Base-by-base conservation (phyloP, 331 rosid species). In the Dryas integrifolia region DNA sequence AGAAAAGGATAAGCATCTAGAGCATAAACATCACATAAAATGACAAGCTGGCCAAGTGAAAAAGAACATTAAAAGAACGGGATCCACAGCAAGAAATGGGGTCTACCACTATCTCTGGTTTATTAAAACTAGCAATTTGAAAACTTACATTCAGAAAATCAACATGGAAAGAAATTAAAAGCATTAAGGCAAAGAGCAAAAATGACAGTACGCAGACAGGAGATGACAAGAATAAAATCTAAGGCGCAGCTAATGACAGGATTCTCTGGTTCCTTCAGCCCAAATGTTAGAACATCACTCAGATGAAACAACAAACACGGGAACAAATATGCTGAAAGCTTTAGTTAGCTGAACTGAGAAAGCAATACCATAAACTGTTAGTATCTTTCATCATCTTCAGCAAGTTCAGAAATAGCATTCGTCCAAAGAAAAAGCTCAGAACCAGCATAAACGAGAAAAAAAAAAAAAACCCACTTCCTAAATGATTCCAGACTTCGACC, bases 231-330 rank as follows among this genome's bases (percentile, higher is more conserved):
- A 50, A 51, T 3, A 51, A 67, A 30, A 3, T 13, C 72, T 35
- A 50, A 12, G 4, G 49, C 57, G 5, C 78, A 2, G 48, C 48
- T 41, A 40, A 45, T 14, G 38, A 6, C 62, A 48, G 10, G 67
- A 15, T 68, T 47, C 52, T 49, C 63, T 49, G 60, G 56, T 59
- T 69, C 14, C 58, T 47, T 60, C 65, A 13, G 68, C 55, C 49
- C 26, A 48, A 58, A 5, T 9, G 12, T 40, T 46, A 9, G 48
- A 67, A 74, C 49, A 24, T 53, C 66, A 77, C 51, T 57, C 41
- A 56, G 64, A 26, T 35, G 18, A 75, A 77, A 73, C 39, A 77
- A 61, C 64, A 73, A 79, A 81, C 73, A 71, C 78, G 69, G 62
- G 58, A 50, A 55, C 58, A 59, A 65, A 39, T 2, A 58, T 11